Evolutionary conservation across 192 early-diverging fungal species (phyloP).

Genomic region (Ambispora gerdemannii): DNA sequence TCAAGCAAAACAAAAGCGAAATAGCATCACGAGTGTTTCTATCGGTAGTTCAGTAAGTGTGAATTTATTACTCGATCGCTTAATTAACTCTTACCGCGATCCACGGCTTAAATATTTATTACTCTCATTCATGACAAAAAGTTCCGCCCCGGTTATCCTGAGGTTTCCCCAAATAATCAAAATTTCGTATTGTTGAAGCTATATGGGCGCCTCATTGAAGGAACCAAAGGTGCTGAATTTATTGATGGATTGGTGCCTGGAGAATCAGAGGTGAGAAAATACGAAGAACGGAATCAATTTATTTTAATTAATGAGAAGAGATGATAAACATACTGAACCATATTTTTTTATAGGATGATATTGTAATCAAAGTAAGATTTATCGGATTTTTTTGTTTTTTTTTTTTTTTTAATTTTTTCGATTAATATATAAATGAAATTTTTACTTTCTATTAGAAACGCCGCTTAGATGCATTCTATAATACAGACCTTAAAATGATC

Average conservation of each 20-base stretch:
- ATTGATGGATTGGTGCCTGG: conserved; percentile 27
- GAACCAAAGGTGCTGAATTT: conserved; percentile 27
- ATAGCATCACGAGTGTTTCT: conserved; percentile 14
- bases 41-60: conserved; percentile 17
- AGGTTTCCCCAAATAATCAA: conserved; percentile 21
- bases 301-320: too few species aligned
- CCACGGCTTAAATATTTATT: background rate
- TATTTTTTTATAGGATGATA: conserved; percentile 19
- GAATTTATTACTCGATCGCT: too few species aligned
- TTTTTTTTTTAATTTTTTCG: background rate
- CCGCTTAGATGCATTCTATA: conserved; percentile 26
- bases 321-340: too few species aligned
- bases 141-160: conserved; percentile 28
- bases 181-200: background rate
- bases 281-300: too few species aligned
- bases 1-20: conserved; percentile 23
- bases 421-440: background rate
- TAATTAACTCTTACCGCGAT: background rate
- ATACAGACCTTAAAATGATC: conserved; percentile 29
- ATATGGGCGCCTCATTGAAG: conserved; percentile 19
- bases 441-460: conserved; percentile 19
- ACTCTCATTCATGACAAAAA: background rate
- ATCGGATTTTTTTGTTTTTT: too few species aligned
- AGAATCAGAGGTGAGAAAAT: conserved; percentile 12
- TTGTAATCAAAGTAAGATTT: conserved; percentile 25